Evolutionary conservation across 1,284 basidiomycete species (phyloP).

Genomic region (Bjerkandera adusta): DNA sequence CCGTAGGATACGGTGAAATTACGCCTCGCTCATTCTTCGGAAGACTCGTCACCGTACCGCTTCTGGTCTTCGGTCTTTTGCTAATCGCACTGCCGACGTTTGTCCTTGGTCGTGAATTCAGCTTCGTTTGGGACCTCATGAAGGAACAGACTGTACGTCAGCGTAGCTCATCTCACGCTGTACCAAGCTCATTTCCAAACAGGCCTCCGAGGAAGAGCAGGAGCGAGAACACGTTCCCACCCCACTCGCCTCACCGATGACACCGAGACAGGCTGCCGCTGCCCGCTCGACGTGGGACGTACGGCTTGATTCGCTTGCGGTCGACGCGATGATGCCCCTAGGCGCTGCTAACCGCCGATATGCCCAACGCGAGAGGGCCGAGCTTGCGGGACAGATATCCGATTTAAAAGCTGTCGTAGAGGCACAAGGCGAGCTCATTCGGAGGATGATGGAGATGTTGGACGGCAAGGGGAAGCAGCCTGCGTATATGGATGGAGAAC

Average conservation of each 20-base stretch:
- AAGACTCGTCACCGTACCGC: conserved; percentile 77
- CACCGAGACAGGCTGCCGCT: not conserved
- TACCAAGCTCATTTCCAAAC: conserved; percentile 22
- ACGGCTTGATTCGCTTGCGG: conserved; percentile 16
- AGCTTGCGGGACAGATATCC: conserved; percentile 57
- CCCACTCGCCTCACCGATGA: conserved; percentile 11
- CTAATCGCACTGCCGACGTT: conserved; percentile 88
- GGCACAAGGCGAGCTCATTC: conserved; percentile 51
- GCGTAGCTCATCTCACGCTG: conserved; percentile 6
- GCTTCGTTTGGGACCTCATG: conserved; percentile 84
- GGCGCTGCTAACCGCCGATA: conserved; percentile 20
- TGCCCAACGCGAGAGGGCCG: conserved; percentile 29
- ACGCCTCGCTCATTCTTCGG: conserved; percentile 82
- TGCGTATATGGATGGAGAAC: conserved; percentile 10
- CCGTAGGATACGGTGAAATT: conserved; percentile 86
- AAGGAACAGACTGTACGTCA: conserved; percentile 40
- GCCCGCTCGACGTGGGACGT: conserved; percentile 14
- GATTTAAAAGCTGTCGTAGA: conserved; percentile 54
- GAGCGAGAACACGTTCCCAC: conserved; percentile 6
- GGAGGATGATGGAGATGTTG: conserved; percentile 39
- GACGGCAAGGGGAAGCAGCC: conserved; percentile 28
- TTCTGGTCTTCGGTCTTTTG: conserved; percentile 82
- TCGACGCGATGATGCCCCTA: conserved; percentile 22
- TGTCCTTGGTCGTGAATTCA: conserved; percentile 87
- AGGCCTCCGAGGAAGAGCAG: conserved; percentile 8